Conservation (phyloP, 805 yeast genomes). For the Wickerhamomyces queroliae region DNA sequence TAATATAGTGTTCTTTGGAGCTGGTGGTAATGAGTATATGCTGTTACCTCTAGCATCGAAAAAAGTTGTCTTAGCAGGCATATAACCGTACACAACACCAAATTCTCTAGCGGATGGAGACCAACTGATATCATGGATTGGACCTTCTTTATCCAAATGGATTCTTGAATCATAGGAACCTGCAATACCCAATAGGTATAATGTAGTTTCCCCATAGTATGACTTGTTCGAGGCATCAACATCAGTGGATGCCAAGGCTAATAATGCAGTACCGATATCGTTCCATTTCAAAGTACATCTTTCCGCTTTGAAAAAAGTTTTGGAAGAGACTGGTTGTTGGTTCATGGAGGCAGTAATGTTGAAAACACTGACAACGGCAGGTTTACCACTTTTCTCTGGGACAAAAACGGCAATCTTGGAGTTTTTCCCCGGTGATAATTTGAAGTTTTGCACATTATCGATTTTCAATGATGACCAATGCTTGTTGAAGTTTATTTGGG, state of each 20-base stretch:
- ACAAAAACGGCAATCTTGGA: conserved; percentile 88
- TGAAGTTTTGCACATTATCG: conserved; percentile 54
- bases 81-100: conserved; percentile 94
- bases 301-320: conserved; percentile 93
- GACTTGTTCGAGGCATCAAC: conserved; percentile 91
- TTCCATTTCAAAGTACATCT: conserved; percentile 92
- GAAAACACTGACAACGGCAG: conserved; percentile 82
- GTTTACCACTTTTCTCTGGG: conserved; percentile 83
- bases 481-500: conserved; percentile 36
- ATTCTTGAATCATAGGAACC: conserved; percentile 90
- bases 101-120: conserved; percentile 94
- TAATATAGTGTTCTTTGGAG: conserved; percentile 82
- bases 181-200: conserved; percentile 86
- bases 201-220: conserved; percentile 93
- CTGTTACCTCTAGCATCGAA: conserved; percentile 92
- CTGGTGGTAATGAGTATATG: conserved; percentile 76
- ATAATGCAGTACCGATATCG: conserved; percentile 84
- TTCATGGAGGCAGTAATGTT: conserved; percentile 50
- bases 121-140: conserved; percentile 97
- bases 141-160: conserved; percentile 85
- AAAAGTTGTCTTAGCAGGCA: conserved; percentile 95
- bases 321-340: conserved; percentile 69
- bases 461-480: conserved; percentile 54
- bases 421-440: conserved; percentile 79
- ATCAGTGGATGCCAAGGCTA: conserved; percentile 93